Conservation (phyloP, 2,329 filamentous ascomycete species). For the Chaetomium sp. region DNA sequence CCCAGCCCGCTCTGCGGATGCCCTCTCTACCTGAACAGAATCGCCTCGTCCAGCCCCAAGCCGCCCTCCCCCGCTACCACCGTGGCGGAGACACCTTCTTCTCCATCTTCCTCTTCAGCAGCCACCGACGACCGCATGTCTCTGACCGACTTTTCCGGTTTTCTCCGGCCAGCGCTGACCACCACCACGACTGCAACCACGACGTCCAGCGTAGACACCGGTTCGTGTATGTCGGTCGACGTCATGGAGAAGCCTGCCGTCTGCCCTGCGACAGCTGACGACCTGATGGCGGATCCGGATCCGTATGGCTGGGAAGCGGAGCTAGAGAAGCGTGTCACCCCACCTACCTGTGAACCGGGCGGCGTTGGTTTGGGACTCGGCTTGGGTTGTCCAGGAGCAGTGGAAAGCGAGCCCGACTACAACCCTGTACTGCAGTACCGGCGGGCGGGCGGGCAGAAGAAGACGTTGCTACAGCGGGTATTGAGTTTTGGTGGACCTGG, state of each 20-base stretch:
- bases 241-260: background rate
- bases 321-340: conserved; percentile 17
- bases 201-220: conserved; percentile 8
- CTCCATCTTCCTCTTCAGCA: background rate
- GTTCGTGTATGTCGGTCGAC: conserved; percentile 16
- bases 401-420: background rate
- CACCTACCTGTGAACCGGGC: background rate
- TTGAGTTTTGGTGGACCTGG: conserved; percentile 12
- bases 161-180: conserved; percentile 15
- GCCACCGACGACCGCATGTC: conserved; percentile 4
- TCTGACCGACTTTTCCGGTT: conserved; percentile 22
- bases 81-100: background rate
- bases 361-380: background rate
- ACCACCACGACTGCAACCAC: conserved; percentile 7
- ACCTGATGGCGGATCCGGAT: conserved; percentile 15
- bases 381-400: background rate
- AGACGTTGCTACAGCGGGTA: conserved; percentile 32
- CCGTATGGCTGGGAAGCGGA: conserved; percentile 28
- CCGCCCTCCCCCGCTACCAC: background rate
- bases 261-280: background rate
- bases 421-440: conserved; percentile 25
- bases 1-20: background rate
- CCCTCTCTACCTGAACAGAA: background rate
- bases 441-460: conserved; percentile 26
- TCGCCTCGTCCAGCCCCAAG: background rate